These are phyloP conservation scores for Plectranthus barbatus DNA, from an alignment of 257 asterid species.

Conservation along the genomic window DNA sequence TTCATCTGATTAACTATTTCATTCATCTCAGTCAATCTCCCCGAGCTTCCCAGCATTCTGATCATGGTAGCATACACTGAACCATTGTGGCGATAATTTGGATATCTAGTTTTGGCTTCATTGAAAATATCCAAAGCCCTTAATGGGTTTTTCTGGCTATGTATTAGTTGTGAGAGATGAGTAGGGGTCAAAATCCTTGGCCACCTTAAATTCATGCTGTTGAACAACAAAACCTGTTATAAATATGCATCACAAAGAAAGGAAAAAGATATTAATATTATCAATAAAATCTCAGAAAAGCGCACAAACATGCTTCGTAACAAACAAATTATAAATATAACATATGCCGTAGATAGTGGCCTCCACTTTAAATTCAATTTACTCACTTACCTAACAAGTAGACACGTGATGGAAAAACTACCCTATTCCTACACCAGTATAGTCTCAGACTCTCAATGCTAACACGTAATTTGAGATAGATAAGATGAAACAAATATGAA, in stretches of 20 bases:
- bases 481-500: background rate
- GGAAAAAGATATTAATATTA: background rate
- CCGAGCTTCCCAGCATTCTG: conserved; percentile 53
- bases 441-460: conserved; percentile 1
- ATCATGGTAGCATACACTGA: conserved; percentile 71
- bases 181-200: conserved; percentile 72
- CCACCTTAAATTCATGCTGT: conserved; percentile 66
- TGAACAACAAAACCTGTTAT: conserved; percentile 6
- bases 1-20: conserved; percentile 55
- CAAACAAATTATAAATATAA: no score
- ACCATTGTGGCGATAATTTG: conserved; percentile 70
- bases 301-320: background rate
- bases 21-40: conserved; percentile 63
- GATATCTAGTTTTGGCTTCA: conserved; percentile 55
- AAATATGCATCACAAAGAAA: background rate
- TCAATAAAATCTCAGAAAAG: background rate
- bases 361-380: background rate
- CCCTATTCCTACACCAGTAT: background rate
- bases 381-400: conserved; percentile 1
- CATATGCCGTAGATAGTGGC: no score
- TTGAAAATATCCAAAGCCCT: conserved; percentile 70
- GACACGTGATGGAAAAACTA: background rate
- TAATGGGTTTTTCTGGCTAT: conserved; percentile 64
- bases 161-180: conserved; percentile 58
- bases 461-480: background rate